Base-by-base conservation (phyloP, 2,329 filamentous ascomycete species). In the Colletotrichum sidae region DNA sequence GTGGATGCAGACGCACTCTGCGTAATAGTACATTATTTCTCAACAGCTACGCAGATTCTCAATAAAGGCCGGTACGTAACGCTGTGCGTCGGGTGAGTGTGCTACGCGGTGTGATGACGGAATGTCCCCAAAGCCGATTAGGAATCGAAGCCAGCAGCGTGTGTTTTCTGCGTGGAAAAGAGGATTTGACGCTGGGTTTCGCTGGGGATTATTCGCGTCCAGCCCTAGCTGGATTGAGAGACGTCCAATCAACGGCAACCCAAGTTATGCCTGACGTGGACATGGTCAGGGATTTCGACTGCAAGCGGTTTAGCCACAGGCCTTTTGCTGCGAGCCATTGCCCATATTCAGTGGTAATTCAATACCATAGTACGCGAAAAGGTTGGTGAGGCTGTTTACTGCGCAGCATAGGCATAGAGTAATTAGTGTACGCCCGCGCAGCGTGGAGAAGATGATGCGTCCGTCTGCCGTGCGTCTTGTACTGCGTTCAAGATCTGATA, bases 201-300 rank as follows among this genome's bases (percentile, higher is more conserved):
- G n/a, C 33, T 17, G 37, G 45, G 39, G n/a, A 55, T 37, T 47
- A 25, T 62, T 52, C 34, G 52, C 62, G 17, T 62, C 52, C 58
- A 62, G 62, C 58, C 58, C 63, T 42, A 66, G 58, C 12, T 56
- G 45, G 46, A 55, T 39, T 44, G 34, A 44, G 35, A 34, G n/a
- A 35, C 17, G 51, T 10, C 62, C 51, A 65, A 62, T 52, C 12
- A 46, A 33, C 41, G 35, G 42, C 33, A 34, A 39, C 44, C 39
- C 39, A 53, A 49, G 46, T 55, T 33, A 56, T 53, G 57, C 62
- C 51, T 65, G 62, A 62, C 62, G 45, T 56, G 62, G 51, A 46
- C 42, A 25, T 39, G 35, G 25, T 15, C n/a, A 42, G 52, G 58
- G 41, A 35, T 35, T 65, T 42, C 45, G 49, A 15, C 50, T 53